A percentile compares a stretch with the other conserved stretches of the same genome.
These are phyloP conservation scores for Phytomonas sp. DNA, from an alignment of 208 protist species.

Conservation along the genomic window DNA sequence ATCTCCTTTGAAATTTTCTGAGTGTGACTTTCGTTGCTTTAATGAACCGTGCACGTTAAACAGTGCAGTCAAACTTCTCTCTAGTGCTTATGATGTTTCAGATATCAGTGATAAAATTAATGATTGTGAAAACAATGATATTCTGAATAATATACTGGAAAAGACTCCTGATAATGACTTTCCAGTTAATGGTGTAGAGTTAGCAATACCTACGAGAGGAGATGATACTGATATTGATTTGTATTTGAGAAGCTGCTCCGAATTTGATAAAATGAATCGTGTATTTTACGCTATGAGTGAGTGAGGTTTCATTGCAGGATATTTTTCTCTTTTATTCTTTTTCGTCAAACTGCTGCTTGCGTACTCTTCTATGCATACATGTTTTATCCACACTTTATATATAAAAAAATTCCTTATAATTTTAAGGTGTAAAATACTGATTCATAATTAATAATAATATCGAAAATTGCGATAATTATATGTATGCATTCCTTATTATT, in stretches of 20 bases:
- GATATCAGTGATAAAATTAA: neutral
- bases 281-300: neutral
- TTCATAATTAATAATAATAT: slow-evolving; percentile 2
- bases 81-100: neutral
- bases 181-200: neutral
- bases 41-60: neutral
- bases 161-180: neutral
- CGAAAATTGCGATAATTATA: neutral
- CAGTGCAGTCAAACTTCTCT: neutral
- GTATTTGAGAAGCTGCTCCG: neutral
- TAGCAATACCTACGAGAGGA: neutral
- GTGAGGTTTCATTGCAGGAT: neutral
- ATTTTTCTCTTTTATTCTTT: neutral
- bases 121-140: neutral
- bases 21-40: neutral
- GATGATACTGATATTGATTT: neutral
- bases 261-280: neutral
- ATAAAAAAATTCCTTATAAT: neutral
- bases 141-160: neutral
- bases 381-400: neutral
- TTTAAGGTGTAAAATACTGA: neutral
- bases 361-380: neutral
- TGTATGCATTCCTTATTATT: neutral
- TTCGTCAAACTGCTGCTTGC: neutral
- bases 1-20: neutral